Evolutionary conservation across 1,139 yeast species (phyloP), one percentile per base, ranked within the genome.

Genomic region (Protomyces arabidopsidicola): DNA sequence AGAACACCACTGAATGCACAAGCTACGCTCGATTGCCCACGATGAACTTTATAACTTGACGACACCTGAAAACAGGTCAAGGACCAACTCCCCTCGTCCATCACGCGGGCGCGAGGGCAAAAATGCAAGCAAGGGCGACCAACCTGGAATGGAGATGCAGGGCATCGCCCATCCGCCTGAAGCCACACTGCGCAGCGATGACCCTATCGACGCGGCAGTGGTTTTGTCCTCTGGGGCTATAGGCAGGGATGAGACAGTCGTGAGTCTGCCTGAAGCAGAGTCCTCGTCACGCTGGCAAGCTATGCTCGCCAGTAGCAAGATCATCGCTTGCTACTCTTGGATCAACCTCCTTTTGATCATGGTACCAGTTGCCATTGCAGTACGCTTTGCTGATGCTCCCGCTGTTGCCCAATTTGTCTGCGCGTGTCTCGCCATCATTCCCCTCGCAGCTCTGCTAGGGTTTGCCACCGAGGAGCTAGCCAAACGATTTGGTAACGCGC

Each of bases 391-490:
- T 20, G 79, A 75, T 10, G 81, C 85, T 81, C 77, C 84, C 5
- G 79, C 96, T 12, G 78, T 80, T 55, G 79, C 82, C 60, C 78
- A 85, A 2, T 93, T 93, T 72, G 73, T 82, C 75, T 77, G 90
- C 70, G 93, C 93, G 74, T 93, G 93, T 77, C 73, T 89, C 66
- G 97, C 96, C 34, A 93, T 93, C 70, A 84, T 93, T 45, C 98
- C 98, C 18, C 79, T 93, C 71, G 98, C 98, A 8, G 88, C 96
- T 1, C 27, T 70, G 14, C 67, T 70, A n/a, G 70, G 72, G 10
- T 90, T 80, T 76, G 95, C 97, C 18, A 93, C 99, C 1, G 98
- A 93, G 74, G 96, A 90, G 72, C 80, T 93, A 67, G 84, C 97
- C 50, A 89, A 84, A 66, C 85, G 87, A 69, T 90, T 90, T 27